Evolutionary conservation across 306 rosid genomes (phyloP).

Genomic region (Lotus japonicus): DNA sequence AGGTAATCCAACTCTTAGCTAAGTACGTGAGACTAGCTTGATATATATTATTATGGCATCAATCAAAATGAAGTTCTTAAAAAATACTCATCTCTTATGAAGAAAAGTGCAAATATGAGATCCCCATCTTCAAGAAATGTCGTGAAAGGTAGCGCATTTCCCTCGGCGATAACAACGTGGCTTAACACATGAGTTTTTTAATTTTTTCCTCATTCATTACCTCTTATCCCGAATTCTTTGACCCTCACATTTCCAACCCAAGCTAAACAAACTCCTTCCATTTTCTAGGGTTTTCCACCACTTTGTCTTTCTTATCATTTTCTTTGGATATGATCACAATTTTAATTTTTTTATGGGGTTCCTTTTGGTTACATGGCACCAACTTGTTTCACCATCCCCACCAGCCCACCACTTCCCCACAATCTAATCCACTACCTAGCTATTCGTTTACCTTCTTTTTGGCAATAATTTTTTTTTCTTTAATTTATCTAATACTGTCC

Average conservation of each 20-base stretch:
- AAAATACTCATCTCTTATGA: too few relatives aligned
- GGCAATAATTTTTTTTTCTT: neutral
- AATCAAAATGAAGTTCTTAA: neutral
- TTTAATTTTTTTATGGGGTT: neutral
- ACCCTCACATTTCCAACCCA: constrained; percentile 35
- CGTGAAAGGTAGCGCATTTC: constrained; percentile 40
- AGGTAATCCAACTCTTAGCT: too few relatives aligned
- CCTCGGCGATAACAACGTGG: constrained; percentile 45
- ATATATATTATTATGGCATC: too few relatives aligned
- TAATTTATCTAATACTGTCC: neutral
- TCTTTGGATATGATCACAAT: neutral
- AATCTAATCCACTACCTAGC: constrained; percentile 36
- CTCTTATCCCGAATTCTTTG: constrained; percentile 39
- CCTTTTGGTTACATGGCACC: constrained; percentile 5
- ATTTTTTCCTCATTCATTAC: constrained; percentile 36
- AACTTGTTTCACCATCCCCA: constrained; percentile 31
- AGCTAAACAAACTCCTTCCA: constrained; percentile 19
- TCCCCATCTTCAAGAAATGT: constrained; percentile 36
- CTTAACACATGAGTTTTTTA: constrained; percentile 23
- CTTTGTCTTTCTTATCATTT: constrained; percentile 16
- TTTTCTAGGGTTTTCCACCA: constrained; percentile 31
- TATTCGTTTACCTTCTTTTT: constrained; percentile 20
- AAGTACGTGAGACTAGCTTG: too few relatives aligned
- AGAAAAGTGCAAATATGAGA: constrained; percentile 18
- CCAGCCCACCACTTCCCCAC: constrained; percentile 33